These are phyloP conservation scores for Dendrobium chrysotoxum DNA, from an alignment of 106 monocot genomes.

Conservation along the genomic window DNA sequence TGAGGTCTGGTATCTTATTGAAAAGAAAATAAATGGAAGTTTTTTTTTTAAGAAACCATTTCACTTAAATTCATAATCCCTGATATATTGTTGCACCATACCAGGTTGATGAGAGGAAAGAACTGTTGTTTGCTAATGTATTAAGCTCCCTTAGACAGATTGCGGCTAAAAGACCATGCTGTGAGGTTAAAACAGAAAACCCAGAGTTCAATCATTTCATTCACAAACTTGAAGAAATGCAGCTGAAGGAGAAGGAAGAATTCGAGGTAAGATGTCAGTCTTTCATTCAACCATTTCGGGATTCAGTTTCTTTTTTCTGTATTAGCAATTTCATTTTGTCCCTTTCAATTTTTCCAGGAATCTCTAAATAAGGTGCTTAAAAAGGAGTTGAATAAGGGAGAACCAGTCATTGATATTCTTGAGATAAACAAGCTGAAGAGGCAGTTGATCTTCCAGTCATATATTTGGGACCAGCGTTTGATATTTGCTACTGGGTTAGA, in stretches of 20 bases:
- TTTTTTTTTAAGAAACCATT: background rate
- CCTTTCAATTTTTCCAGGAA: conserved; percentile 36
- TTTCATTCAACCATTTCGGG: background rate
- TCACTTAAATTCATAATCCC: background rate
- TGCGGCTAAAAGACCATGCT: conserved; percentile 22
- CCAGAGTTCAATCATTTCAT: conserved; percentile 26
- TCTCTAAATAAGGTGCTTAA: conserved; percentile 39
- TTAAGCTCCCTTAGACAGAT: conserved; percentile 26
- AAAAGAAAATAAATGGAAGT: background rate
- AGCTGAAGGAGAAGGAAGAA: conserved; percentile 63
- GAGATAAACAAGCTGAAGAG: conserved; percentile 75
- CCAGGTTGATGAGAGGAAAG: conserved; percentile 45
- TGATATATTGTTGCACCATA: conserved; percentile 14
- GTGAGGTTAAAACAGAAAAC: conserved; percentile 4
- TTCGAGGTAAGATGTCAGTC: conserved; percentile 57
- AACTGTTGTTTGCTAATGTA: conserved; percentile 60
- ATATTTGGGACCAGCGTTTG: conserved; percentile 78
- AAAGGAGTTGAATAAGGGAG: conserved; percentile 34
- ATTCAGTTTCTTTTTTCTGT: background rate
- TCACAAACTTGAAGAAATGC: conserved; percentile 47
- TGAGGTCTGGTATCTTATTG: conserved; percentile 44
- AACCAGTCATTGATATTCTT: conserved; percentile 63
- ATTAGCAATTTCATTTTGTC: conserved; percentile 1
- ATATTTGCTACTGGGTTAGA: conserved; percentile 34
- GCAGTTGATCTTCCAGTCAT: conserved; percentile 62